Base-by-base conservation (phyloP, 2,329 filamentous ascomycete species). In the Hypoxylon sp. region DNA sequence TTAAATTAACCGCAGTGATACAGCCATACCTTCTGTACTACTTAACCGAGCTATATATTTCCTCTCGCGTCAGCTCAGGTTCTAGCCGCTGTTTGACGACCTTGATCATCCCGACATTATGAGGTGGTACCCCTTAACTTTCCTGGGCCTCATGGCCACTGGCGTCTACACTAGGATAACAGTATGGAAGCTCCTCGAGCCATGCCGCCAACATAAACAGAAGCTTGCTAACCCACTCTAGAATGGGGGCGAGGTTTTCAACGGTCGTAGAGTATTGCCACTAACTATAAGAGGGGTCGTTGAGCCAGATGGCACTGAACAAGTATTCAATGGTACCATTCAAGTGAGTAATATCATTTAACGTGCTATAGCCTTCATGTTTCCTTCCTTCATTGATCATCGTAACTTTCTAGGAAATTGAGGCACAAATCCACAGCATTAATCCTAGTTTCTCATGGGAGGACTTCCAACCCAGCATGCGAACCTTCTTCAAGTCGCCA, bases 301-400 rank as follows among this genome's bases (percentile, higher is more conserved):
- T 14, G 57, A 55, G 24, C 42, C 55, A 55, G 59, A 44, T 39
- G 64, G 55, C 11, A 10, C n/a, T 8, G 60, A 60, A 29, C 53
- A 29, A 39, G 50, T 31, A 9, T 70, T 70, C 24, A 55, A 48
- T n/a, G 67, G 67, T 13, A 70, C 64, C 6, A 54, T 70, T 14
- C 59, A 70, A 35, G 67, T 70, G 24, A 55, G 64, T 42, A 19
- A 51, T 29, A 13, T 26, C 39, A 13, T 35, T 48, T 14, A 19
- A n/a, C 14, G 2, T 19, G n/a, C 14, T 13, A n/a, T 13, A 2
- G 10, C 13, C 6, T 22, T 24, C n/a, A 8, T 22, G 3, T 22
- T 22, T 14, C 14, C 35, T 6, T 17, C n/a, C 17, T 29, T 22
- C 3, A 35, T 26, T 2, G 9, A 52, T 55, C 31, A 59, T 29